Evolutionary conservation across 306 rosid genomes (phyloP).

Genomic region (Dalbergia oliveri): DNA sequence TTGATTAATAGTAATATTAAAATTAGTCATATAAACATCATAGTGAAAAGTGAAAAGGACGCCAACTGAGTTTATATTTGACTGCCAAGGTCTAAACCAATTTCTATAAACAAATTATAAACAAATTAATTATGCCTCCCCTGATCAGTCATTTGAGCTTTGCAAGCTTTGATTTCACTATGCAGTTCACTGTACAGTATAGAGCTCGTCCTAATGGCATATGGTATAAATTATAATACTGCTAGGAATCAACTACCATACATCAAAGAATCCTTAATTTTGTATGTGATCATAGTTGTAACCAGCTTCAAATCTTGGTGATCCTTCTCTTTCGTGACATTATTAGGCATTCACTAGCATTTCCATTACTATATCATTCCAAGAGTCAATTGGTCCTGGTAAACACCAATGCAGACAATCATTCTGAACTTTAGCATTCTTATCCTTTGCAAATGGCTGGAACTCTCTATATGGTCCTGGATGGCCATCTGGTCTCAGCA

Average conservation of each 20-base stretch:
- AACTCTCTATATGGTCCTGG: slow-evolving; percentile 86
- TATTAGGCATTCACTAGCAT: slow-evolving; percentile 58
- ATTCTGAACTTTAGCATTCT: slow-evolving; percentile 55
- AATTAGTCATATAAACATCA: neutral
- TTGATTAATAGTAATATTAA: no score
- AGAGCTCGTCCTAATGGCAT: slow-evolving; percentile 22
- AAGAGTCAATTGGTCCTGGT: slow-evolving; percentile 94
- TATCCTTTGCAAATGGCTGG: slow-evolving; percentile 76
- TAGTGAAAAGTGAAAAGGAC: slow-evolving; percentile 2
- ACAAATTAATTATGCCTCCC: slow-evolving; percentile 9
- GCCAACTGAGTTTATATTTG: slow-evolving; percentile 5
- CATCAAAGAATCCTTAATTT: slow-evolving; percentile 26
- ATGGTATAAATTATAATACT: slow-evolving; percentile 19
- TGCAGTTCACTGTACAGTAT: slow-evolving; percentile 42
- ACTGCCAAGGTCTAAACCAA: neutral
- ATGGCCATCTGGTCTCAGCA: slow-evolving; percentile 91
- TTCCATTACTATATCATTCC: slow-evolving; percentile 88
- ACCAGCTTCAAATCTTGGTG: slow-evolving; percentile 15
- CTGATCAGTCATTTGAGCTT: neutral
- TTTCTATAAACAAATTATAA: slow-evolving; percentile 22
- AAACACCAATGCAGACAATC: slow-evolving; percentile 71
- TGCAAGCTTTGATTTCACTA: slow-evolving; percentile 42
- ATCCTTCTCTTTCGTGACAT: neutral
- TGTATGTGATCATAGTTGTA: slow-evolving; percentile 7
- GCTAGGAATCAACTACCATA: slow-evolving; percentile 3